These are phyloP conservation scores for Nicotiana tabacum DNA, from an alignment of 257 asterid genomes.

Conservation along the genomic window DNA sequence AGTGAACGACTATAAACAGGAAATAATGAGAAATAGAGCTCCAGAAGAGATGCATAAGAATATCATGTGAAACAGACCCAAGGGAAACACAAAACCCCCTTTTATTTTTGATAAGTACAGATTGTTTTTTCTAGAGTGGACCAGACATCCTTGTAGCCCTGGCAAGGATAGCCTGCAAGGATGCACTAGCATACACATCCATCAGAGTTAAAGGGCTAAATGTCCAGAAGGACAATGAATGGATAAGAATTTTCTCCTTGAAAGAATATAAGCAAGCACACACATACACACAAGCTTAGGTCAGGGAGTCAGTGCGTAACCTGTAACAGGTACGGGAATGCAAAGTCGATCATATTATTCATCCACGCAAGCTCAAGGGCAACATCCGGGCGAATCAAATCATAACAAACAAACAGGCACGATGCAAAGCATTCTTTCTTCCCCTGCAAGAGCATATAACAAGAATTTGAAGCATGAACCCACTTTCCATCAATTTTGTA, in stretches of 20 bases:
- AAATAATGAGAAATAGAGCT: neutral
- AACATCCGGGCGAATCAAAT: slow-evolving; percentile 85
- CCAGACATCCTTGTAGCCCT: neutral
- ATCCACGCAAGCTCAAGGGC: slow-evolving; percentile 98
- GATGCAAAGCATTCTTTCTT: slow-evolving; percentile 98
- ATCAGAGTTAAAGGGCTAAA: neutral
- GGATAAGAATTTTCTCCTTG: neutral
- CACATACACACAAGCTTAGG: neutral
- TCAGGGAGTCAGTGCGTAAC: slow-evolving; percentile 30
- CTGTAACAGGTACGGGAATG: slow-evolving; percentile 95
- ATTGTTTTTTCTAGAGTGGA: neutral
- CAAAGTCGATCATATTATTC: slow-evolving; percentile 91
- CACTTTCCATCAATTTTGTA: neutral
- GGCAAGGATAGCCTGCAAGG: neutral
- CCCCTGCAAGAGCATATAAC: slow-evolving; percentile 50
- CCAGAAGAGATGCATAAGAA: neutral
- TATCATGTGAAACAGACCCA: neutral
- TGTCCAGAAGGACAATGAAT: neutral
- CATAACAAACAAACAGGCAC: slow-evolving; percentile 97
- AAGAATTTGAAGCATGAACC: neutral
- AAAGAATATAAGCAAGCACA: neutral
- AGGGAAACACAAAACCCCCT: neutral
- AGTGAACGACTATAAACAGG: neutral
- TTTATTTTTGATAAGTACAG: neutral
- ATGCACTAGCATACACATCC: slow-evolving; percentile 5